phyloP scores from a whole-genome alignment of 148 eudicot genomes.

The Camellia sinensis region DNA sequence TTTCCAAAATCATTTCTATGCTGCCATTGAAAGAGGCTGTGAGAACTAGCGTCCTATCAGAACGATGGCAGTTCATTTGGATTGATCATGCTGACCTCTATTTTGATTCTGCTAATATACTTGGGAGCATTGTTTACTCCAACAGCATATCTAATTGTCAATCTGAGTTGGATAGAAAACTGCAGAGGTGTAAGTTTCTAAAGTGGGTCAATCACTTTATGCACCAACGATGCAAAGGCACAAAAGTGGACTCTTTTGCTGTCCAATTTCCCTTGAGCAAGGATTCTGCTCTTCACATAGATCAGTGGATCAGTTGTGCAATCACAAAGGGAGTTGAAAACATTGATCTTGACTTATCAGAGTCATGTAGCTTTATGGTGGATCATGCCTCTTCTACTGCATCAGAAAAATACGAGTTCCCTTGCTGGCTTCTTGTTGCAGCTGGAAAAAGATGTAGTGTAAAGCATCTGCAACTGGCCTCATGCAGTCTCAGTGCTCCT shows the following conservation, averaged over 20 bases:
- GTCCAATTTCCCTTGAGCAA: slow-evolving; percentile 17
- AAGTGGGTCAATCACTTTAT: slow-evolving; percentile 20
- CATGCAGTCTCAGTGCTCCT: slow-evolving; percentile 16
- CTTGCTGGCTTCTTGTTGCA: slow-evolving; percentile 19
- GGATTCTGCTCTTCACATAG: slow-evolving; percentile 15
- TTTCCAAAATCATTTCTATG: slow-evolving; percentile 21
- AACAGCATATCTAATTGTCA: not conserved
- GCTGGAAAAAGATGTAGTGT: slow-evolving; percentile 11
- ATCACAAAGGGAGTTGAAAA: slow-evolving; percentile 21
- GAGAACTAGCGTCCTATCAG: slow-evolving; percentile 25
- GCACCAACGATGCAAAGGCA: slow-evolving; percentile 18
- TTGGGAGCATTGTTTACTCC: slow-evolving; percentile 15
- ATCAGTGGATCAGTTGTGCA: slow-evolving; percentile 23
- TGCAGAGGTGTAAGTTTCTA: slow-evolving; percentile 12
- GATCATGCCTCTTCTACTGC: not conserved
- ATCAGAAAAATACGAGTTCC: slow-evolving; percentile 19
- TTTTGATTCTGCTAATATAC: slow-evolving; percentile 13
- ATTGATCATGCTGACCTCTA: slow-evolving; percentile 15
- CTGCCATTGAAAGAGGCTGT: slow-evolving; percentile 28
- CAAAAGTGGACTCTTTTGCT: slow-evolving; percentile 22
- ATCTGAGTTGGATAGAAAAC: not conserved
- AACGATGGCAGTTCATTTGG: slow-evolving; percentile 25
- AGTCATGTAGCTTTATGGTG: not conserved
- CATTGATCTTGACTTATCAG: slow-evolving; percentile 24
- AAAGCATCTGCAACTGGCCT: slow-evolving; percentile 24